Base-by-base conservation (phyloP, 164 flowering plant genomes). In the Tinospora cordifolia region DNA sequence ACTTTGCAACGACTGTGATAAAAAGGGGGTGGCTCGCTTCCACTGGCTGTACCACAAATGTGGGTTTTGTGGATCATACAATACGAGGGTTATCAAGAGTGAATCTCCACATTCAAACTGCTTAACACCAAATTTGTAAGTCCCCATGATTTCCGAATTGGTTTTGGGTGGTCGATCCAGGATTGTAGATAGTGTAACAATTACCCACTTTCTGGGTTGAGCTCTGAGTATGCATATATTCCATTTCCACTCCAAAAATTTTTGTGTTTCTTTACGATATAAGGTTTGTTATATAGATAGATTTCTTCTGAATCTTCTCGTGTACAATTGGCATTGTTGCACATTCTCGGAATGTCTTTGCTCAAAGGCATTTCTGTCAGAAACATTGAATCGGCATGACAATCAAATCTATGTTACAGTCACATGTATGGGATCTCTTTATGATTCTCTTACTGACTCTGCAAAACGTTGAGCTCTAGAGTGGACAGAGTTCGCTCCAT, bases 11-110 rank as follows among this genome's bases (percentile, higher is more conserved):
- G 98, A 92, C 79, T 92, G 98, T 62, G 86, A 79, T 58, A 87
- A 76, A 81, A 90, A 86, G 70, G 94, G 98, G 25, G 76, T 71
- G 0, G 74, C 96, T 15, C 87, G 81, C n/a, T 92, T 92, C 80
- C 98, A 92, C 74, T 92, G 98, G 98, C 77, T 92, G 59, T 89
- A 92, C 73, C 96, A 92, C 75, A 92, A 92, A 74, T 92, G 96
- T 67, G 81, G 87, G 24, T 77, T 67, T 57, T 92, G 96, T 74
- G 90, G 94, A 67, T 92, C 98, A 1, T 92, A 90, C 77, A 92
- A 92, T 72, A 90, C 92, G 26, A 79, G 90, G 74, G 90, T 90
- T 34, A 91, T 91, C 72, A 86, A 83, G 85, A 75, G 60, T 17
- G 84, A 76, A 9, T 63, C 83, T 0, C 24, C 79, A 21, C 65